Evolutionary conservation across 345 rosid species (phyloP).

Genomic region (Eucalyptus lansdowneana): DNA sequence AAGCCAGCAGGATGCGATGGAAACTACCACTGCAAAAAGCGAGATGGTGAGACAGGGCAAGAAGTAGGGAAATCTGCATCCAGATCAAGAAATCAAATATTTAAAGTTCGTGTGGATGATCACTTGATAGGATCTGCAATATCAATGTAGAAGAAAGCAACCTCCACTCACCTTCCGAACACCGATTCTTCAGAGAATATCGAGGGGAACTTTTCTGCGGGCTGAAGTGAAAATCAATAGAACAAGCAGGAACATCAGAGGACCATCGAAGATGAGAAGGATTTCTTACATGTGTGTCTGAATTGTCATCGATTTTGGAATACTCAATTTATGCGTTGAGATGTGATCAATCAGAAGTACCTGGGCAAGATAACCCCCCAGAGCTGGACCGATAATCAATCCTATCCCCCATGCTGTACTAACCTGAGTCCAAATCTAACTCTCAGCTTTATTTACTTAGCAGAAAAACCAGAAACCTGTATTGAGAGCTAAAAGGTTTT

Average conservation of each 20-base stretch:
- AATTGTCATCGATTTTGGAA: background rate
- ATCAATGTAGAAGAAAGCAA: background rate
- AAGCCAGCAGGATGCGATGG: slow-evolving; percentile 47
- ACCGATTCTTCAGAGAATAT: slow-evolving; percentile 53
- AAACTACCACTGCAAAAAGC: slow-evolving; percentile 43
- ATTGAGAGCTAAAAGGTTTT: background rate
- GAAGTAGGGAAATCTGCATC: slow-evolving; percentile 76
- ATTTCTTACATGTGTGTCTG: background rate
- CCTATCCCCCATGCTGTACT: slow-evolving; percentile 98
- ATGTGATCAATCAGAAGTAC: slow-evolving; percentile 7
- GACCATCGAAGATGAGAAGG: background rate
- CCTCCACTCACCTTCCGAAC: slow-evolving; percentile 42
- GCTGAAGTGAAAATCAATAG: slow-evolving; percentile 40
- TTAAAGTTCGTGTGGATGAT: background rate
- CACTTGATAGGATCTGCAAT: background rate
- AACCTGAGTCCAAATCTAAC: slow-evolving; percentile 25
- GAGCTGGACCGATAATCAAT: slow-evolving; percentile 89
- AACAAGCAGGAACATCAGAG: background rate
- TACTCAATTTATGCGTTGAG: background rate
- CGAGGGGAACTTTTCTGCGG: slow-evolving; percentile 72
- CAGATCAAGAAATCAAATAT: background rate
- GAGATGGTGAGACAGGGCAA: slow-evolving; percentile 61
- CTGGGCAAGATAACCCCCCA: slow-evolving; percentile 95
- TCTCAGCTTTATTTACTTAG: background rate
- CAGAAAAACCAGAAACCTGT: background rate